Percentiles rank a stretch among this genome's conserved stretches.
These are phyloP conservation scores for Nakazawaea wickerhamii DNA, from an alignment of 805 yeast species.

Conservation along the genomic window DNA sequence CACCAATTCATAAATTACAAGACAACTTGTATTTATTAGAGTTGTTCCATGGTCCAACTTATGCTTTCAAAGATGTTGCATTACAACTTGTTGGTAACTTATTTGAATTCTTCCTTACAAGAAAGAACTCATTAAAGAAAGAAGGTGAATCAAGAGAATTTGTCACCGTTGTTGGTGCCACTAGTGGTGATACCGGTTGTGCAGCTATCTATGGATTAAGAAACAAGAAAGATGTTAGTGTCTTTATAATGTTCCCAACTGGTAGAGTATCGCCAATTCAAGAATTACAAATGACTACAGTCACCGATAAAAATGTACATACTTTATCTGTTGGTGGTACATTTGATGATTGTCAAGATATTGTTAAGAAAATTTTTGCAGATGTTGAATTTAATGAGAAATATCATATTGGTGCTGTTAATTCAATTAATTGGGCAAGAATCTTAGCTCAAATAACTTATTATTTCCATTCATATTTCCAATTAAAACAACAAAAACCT, in stretches of 20 bases:
- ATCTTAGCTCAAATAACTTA: slow-evolving; percentile 96
- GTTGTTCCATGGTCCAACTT: slow-evolving; percentile 98
- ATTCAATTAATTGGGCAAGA: slow-evolving; percentile 99
- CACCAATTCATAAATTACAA: slow-evolving; percentile 58
- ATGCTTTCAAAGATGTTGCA: slow-evolving; percentile 98
- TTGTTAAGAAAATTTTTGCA: slow-evolving; percentile 89
- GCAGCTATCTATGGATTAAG: slow-evolving; percentile 98
- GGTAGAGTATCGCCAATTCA: slow-evolving; percentile 97
- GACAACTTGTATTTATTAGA: slow-evolving; percentile 72
- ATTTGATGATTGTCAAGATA: slow-evolving; percentile 97
- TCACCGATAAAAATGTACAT: slow-evolving; percentile 86
- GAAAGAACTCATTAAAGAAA: slow-evolving; percentile 56
- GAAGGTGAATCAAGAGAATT: slow-evolving; percentile 57
- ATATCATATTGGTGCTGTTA: slow-evolving; percentile 95
- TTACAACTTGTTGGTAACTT: slow-evolving; percentile 96
- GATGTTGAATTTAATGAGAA: slow-evolving; percentile 82
- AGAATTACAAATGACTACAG: slow-evolving; percentile 98
- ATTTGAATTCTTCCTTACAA: slow-evolving; percentile 83
- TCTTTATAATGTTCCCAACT: slow-evolving; percentile 92
- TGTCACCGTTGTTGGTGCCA: slow-evolving; percentile 97
- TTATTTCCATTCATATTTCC: slow-evolving; percentile 90
- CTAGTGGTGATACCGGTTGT: slow-evolving; percentile 98
- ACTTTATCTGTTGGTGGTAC: slow-evolving; percentile 94
- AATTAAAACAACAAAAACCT: slow-evolving; percentile 38
- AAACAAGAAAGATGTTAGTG: slow-evolving; percentile 96